Evolutionary conservation across 257 asterid species (phyloP).

Genomic region (Haberlea rhodopensis): DNA sequence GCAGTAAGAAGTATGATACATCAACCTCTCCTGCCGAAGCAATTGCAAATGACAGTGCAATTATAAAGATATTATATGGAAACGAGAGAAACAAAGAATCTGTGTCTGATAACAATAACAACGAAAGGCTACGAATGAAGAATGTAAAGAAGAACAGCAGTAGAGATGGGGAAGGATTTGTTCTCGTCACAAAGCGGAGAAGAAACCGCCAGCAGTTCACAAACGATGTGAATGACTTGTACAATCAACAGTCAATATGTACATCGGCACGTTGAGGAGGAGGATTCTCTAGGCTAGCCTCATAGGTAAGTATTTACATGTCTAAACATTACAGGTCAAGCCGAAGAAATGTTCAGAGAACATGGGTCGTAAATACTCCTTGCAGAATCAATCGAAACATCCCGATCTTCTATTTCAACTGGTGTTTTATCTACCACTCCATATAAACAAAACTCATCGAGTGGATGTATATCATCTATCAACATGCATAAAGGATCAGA

Average conservation of each 20-base stretch:
- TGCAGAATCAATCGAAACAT: constrained; percentile 18
- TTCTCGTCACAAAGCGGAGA: constrained; percentile 79
- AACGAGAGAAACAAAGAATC: constrained; percentile 44
- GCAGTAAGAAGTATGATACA: constrained; percentile 46
- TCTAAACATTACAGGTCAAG: constrained; percentile 22
- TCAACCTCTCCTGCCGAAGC: constrained; percentile 67
- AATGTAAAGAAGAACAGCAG: constrained; percentile 41
- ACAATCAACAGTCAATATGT: constrained; percentile 76
- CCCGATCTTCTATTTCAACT: background rate
- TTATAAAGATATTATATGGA: constrained; percentile 61
- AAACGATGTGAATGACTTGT: constrained; percentile 58
- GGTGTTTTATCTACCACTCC: background rate
- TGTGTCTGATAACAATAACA: background rate
- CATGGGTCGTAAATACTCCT: background rate
- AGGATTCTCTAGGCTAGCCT: constrained; percentile 10
- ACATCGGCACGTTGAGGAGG: constrained; percentile 78
- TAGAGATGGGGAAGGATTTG: constrained; percentile 87
- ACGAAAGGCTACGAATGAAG: constrained; percentile 19
- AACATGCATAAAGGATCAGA: background rate
- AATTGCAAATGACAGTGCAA: constrained; percentile 71
- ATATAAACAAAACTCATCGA: background rate
- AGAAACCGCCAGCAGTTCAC: constrained; percentile 79
- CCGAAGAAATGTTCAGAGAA: constrained; percentile 12
- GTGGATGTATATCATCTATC: background rate
- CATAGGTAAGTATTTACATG: background rate